Conservation (phyloP, 1,284 basidiomycete species). For the Xerocomus minutiporus region DNA sequence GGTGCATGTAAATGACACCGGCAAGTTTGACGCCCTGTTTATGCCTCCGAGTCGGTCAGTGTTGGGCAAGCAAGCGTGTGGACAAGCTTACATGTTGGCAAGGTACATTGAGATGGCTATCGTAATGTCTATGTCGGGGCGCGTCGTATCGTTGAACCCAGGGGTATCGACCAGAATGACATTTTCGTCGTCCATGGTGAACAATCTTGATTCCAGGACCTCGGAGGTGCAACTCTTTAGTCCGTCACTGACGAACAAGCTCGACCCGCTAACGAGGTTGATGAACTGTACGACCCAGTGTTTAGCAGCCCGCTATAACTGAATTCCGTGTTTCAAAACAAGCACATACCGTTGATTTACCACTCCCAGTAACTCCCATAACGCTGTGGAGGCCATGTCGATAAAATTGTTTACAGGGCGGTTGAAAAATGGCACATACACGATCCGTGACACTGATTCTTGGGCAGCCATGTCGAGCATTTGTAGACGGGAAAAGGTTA, state of each 20-base stretch:
- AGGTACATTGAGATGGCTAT: neutral
- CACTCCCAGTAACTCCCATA: conserved; percentile 1
- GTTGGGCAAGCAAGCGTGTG: neutral
- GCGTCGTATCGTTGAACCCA: neutral
- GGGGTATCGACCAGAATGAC: neutral
- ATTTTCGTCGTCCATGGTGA: neutral
- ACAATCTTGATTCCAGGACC: neutral
- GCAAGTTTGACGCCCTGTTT: neutral
- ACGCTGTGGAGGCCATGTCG: neutral
- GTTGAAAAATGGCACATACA: neutral
- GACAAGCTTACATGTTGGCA: neutral
- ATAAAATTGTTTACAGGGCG: neutral
- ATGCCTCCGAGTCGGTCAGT: neutral
- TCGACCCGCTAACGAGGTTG: conserved; percentile 1
- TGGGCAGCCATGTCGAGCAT: neutral
- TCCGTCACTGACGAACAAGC: neutral
- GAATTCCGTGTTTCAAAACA: neutral
- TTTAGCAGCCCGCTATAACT: neutral
- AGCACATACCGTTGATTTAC: neutral
- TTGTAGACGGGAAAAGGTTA: neutral
- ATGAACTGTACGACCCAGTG: neutral
- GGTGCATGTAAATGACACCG: neutral
- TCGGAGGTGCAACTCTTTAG: neutral
- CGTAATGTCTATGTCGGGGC: neutral
- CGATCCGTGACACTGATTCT: neutral